These are phyloP conservation scores for Albizia julibrissin DNA, from an alignment of 306 rosid species.

Conservation along the genomic window DNA sequence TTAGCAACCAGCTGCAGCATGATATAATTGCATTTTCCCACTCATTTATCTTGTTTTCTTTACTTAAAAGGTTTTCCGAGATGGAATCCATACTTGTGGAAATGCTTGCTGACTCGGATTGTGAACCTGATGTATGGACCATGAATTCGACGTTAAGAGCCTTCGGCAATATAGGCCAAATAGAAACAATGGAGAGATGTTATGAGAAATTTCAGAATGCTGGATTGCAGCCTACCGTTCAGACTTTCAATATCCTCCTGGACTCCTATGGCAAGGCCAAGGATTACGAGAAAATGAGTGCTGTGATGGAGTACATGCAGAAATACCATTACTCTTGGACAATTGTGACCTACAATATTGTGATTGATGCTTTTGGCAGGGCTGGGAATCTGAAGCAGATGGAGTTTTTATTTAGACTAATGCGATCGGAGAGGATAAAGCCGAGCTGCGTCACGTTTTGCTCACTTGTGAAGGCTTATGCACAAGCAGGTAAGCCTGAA, in stretches of 20 bases:
- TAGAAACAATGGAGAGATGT: constrained; percentile 94
- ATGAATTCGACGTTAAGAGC: constrained; percentile 95
- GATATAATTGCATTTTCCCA: constrained; percentile 18
- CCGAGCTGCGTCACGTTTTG: constrained; percentile 93
- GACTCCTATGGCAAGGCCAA: constrained; percentile 80
- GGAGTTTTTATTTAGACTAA: constrained; percentile 87
- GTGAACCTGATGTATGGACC: constrained; percentile 91
- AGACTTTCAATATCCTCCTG: constrained; percentile 84
- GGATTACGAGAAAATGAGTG: constrained; percentile 72
- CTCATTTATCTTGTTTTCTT: constrained; percentile 31
- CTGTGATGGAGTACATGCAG: constrained; percentile 96
- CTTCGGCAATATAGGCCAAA: constrained; percentile 78
- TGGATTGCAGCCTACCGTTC: constrained; percentile 84
- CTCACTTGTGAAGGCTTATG: constrained; percentile 87
- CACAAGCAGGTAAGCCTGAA: constrained; percentile 70
- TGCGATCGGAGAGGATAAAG: constrained; percentile 88
- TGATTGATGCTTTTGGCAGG: constrained; percentile 91
- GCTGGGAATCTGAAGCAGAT: constrained; percentile 91
- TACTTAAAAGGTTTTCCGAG: constrained; percentile 69
- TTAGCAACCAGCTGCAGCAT: constrained; percentile 43
- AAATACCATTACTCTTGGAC: constrained; percentile 94
- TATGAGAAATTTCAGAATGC: constrained; percentile 80
- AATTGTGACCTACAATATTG: constrained; percentile 78
- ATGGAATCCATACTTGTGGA: constrained; percentile 82
- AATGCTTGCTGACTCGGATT: constrained; percentile 64